phyloP scores from a whole-genome alignment of 257 asterid species.

The Nicotiana otophora region DNA sequence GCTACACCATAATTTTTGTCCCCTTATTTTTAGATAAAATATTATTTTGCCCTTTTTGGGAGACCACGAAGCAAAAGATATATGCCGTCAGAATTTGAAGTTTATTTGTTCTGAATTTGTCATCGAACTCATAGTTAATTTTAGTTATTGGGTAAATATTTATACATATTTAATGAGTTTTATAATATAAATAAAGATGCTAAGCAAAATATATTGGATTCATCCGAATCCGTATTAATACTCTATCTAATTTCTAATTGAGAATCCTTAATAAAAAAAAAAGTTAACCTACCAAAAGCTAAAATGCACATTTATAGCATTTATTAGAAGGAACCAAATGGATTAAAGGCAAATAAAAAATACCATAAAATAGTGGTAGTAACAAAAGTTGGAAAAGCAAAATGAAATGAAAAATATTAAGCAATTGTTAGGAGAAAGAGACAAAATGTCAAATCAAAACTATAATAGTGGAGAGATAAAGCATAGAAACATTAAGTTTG shows the following conservation, averaged over 20 bases:
- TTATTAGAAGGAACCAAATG: neutral
- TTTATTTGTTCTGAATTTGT: too few relatives aligned
- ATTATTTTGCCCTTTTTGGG: neutral
- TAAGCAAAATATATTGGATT: too few relatives aligned
- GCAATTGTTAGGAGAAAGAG: neutral
- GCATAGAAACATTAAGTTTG: conserved; percentile 1
- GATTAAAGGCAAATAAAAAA: neutral
- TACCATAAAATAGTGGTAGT: neutral
- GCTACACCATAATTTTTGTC: neutral
- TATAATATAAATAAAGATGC: too few relatives aligned
- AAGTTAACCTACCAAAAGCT: neutral
- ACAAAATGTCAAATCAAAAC: conserved; percentile 7
- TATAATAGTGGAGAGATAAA: neutral
- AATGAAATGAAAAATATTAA: neutral
- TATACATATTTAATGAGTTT: too few relatives aligned
- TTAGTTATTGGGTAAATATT: too few relatives aligned
- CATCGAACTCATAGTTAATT: too few relatives aligned
- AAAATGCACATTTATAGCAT: neutral
- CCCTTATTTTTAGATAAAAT: neutral
- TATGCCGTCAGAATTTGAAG: too few relatives aligned
- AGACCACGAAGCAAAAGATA: neutral
- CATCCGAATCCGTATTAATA: too few relatives aligned
- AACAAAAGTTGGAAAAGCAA: neutral
- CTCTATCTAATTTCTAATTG: too few relatives aligned
- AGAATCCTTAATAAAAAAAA: too few relatives aligned